These are phyloP conservation scores for Raffaelea deltoideospora DNA, from an alignment of 2,329 filamentous ascomycete genomes.

Conservation along the genomic window DNA sequence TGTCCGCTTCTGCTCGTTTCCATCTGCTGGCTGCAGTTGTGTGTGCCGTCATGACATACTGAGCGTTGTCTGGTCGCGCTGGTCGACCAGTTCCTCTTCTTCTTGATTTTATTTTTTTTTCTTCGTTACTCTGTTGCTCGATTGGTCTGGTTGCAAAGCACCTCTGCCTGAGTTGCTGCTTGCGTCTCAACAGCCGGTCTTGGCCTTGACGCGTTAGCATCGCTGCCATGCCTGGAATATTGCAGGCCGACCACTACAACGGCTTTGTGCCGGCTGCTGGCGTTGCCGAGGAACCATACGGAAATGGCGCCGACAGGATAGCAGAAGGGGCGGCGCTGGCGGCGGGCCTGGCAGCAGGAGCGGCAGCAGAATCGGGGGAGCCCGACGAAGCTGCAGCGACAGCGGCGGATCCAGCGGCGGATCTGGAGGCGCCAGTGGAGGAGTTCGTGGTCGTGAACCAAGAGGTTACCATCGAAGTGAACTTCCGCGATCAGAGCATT, in stretches of 20 bases:
- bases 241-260: constrained; percentile 8
- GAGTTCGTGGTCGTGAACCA: constrained; percentile 56
- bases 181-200: neutral
- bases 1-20: too few relatives aligned
- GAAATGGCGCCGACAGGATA: too few relatives aligned
- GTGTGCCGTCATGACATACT: constrained; percentile 3
- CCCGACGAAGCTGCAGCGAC: constrained; percentile 1
- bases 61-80: constrained; percentile 1
- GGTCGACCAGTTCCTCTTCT: constrained; percentile 2
- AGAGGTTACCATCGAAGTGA: constrained; percentile 76
- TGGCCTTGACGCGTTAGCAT: neutral
- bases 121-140: too few relatives aligned
- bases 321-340: too few relatives aligned
- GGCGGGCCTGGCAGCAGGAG: neutral
- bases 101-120: neutral
- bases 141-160: too few relatives aligned
- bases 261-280: neutral
- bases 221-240: constrained; percentile 12
- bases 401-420: constrained; percentile 6
- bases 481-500: constrained; percentile 62
- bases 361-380: too few relatives aligned
- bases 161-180: neutral
- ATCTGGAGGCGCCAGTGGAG: constrained; percentile 7
- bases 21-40: too few relatives aligned
- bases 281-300: too few relatives aligned